phyloP scores from a whole-genome alignment of 257 asterid species.

The Solanum sejunctum region DNA sequence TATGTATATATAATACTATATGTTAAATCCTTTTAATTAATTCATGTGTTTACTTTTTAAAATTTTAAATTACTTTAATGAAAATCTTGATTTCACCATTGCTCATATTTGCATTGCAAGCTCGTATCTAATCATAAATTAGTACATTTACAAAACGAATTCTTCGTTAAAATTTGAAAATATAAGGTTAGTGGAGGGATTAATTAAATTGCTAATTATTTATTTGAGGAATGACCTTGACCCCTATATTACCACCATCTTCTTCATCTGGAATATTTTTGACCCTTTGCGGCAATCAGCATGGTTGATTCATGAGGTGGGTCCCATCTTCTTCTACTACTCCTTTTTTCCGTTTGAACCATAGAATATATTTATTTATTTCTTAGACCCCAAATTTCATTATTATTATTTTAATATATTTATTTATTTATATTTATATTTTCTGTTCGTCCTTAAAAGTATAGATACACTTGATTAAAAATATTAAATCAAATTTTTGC shows the following conservation, averaged over 20 bases:
- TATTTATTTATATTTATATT: too few species aligned
- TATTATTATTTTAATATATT: too few species aligned
- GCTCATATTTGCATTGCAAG: not conserved
- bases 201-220: not conserved
- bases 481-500: not conserved
- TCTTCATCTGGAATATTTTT: conserved; percentile 11
- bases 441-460: too few species aligned
- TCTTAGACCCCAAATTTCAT: too few species aligned
- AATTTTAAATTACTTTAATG: too few species aligned
- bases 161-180: not conserved
- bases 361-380: too few species aligned
- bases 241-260: conserved; percentile 12
- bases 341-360: too few species aligned
- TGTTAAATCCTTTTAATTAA: too few species aligned
- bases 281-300: not conserved
- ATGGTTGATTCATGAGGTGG: not conserved
- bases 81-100: too few species aligned
- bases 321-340: not conserved
- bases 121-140: not conserved
- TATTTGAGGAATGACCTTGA: conserved; percentile 2
- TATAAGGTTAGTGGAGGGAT: not conserved
- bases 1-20: too few species aligned
- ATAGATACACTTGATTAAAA: not conserved
- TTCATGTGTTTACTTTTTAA: too few species aligned
- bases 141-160: not conserved